A percentile compares a stretch with the other conserved stretches of the same genome.
Evolutionary conservation across 371 early-diverging fungal genomes (phyloP).

Genomic region (Mucor indicus): DNA sequence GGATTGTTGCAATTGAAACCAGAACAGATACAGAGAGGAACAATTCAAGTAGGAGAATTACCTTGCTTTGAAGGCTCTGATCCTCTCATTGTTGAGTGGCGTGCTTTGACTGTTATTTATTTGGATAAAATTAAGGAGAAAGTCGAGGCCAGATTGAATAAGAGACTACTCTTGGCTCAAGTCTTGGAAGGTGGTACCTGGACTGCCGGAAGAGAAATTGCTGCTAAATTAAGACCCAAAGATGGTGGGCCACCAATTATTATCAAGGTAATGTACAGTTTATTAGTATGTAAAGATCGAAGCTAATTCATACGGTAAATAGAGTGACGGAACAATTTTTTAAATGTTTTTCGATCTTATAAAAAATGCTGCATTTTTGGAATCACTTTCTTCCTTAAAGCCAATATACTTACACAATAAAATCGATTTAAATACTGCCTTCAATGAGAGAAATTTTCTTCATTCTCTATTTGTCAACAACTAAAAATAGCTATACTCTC

Average conservation of each 20-base stretch:
- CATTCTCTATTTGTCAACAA: too few relatives aligned
- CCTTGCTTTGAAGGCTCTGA: slow-evolving; percentile 80
- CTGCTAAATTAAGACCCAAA: slow-evolving; percentile 69
- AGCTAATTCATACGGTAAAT: slow-evolving; percentile 2
- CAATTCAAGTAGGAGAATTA: slow-evolving; percentile 2
- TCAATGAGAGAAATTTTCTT: too few relatives aligned
- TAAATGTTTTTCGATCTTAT: slow-evolving; percentile 2
- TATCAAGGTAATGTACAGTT: slow-evolving; percentile 45
- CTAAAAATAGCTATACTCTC: too few relatives aligned
- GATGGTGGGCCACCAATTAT: slow-evolving; percentile 88
- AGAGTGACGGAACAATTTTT: slow-evolving; percentile 52
- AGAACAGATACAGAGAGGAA: slow-evolving; percentile 23
- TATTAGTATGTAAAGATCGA: too few relatives aligned
- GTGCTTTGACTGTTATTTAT: slow-evolving; percentile 84
- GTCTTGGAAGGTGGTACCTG: slow-evolving; percentile 92
- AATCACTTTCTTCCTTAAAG: too few relatives aligned
- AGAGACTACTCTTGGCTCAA: slow-evolving; percentile 72
- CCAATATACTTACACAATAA: too few relatives aligned
- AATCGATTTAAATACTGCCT: too few relatives aligned
- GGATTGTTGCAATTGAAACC: slow-evolving; percentile 41
- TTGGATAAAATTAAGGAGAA: slow-evolving; percentile 71
- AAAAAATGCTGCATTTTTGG: not conserved
- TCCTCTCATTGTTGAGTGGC: slow-evolving; percentile 89
- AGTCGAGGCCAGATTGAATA: slow-evolving; percentile 48
- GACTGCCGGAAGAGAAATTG: slow-evolving; percentile 88